These are phyloP conservation scores for Lentinula lateritia DNA, from an alignment of 768 basidiomycete species.

Conservation along the genomic window DNA sequence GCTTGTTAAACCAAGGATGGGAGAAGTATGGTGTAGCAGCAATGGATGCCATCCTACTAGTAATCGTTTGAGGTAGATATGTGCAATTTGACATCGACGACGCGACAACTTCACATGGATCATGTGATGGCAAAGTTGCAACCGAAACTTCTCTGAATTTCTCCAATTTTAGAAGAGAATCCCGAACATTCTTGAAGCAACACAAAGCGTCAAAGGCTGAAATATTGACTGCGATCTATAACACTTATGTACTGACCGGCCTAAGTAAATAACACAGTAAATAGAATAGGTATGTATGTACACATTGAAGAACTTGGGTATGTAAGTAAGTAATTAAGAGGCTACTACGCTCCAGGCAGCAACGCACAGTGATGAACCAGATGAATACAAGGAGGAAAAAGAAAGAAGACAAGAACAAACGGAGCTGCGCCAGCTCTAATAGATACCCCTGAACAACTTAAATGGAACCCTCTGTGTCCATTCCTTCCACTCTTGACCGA, in stretches of 20 bases:
- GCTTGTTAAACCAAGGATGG: conserved; percentile 39
- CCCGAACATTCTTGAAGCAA: not conserved
- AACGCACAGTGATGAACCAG: no score
- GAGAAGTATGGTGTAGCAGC: conserved; percentile 20
- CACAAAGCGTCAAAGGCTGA: not conserved
- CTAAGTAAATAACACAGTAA: no score
- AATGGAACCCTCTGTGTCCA: conserved; percentile 44
- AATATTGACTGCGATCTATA: no score
- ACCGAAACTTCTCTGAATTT: not conserved
- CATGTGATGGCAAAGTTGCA: not conserved
- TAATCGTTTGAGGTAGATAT: not conserved
- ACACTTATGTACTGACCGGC: no score
- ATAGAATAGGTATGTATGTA: no score
- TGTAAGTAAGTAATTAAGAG: no score
- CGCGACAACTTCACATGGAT: not conserved
- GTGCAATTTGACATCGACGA: not conserved
- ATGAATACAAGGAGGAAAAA: no score
- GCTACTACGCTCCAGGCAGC: no score
- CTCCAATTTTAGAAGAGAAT: not conserved
- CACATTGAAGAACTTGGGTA: no score
- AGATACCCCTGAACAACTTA: conserved; percentile 42
- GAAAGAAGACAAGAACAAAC: not conserved
- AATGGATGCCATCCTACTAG: conserved; percentile 2
- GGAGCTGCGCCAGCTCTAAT: conserved; percentile 18
- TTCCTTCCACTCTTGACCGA: conserved; percentile 35